A percentile compares a stretch with the other conserved stretches of the same genome.
Evolutionary conservation across 192 early-diverging fungal genomes (phyloP).

Genomic region (Coemansia asiatica): DNA sequence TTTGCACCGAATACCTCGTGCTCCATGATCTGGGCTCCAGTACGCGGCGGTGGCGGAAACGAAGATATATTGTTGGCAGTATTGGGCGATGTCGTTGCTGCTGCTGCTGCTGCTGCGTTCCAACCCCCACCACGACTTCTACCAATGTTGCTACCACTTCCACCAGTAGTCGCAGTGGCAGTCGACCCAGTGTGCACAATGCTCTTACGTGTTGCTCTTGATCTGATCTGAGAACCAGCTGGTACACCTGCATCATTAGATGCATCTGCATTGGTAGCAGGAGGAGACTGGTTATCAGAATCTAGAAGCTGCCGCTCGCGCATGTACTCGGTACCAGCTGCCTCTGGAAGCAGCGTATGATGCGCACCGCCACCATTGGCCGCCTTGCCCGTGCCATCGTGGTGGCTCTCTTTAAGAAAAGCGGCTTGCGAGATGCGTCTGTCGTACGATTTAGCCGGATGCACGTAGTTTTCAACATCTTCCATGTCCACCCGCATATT

Average conservation of each 20-base stretch:
- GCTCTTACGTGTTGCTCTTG: neutral
- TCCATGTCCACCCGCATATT: constrained; percentile 43
- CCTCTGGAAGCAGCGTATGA: constrained; percentile 35
- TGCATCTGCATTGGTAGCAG: neutral
- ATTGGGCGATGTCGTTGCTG: no score
- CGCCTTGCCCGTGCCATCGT: constrained; percentile 14
- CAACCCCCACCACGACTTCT: no score
- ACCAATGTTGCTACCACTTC: no score
- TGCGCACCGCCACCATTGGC: constrained; percentile 8
- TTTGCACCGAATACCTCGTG: constrained; percentile 38
- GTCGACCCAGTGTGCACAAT: neutral
- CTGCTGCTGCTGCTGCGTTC: neutral
- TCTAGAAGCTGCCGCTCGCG: constrained; percentile 19
- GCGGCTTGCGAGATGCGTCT: constrained; percentile 10
- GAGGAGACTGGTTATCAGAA: neutral
- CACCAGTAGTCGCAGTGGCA: no score
- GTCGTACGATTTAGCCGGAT: constrained; percentile 22
- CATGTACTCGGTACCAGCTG: constrained; percentile 39
- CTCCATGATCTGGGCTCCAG: constrained; percentile 44
- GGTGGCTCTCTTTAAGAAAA: constrained; percentile 35
- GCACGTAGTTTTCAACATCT: constrained; percentile 53
- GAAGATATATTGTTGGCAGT: neutral
- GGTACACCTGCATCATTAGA: neutral
- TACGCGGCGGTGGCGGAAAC: constrained; percentile 30
- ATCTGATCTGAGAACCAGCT: neutral